A percentile compares a stretch with the other conserved stretches of the same genome.
Evolutionary conservation across 805 yeast species (phyloP).

Genomic region (Brettanomyces nanus): DNA sequence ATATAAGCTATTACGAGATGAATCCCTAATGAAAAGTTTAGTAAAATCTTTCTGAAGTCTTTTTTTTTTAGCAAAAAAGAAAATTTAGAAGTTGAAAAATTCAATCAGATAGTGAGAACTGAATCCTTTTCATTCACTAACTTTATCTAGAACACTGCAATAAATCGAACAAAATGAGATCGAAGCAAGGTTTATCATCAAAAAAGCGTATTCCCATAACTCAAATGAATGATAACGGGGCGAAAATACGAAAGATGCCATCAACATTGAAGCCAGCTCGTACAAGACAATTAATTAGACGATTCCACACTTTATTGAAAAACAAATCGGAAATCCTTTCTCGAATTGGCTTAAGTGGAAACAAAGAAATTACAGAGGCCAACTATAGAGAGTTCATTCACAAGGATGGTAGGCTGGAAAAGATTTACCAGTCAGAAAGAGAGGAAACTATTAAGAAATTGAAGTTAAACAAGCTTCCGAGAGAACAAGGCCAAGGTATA

Average conservation of each 20-base stretch:
- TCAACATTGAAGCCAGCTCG: slow-evolving; percentile 53
- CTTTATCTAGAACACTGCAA: too few species aligned
- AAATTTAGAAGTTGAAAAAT: too few species aligned
- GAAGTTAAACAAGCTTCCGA: slow-evolving; percentile 20
- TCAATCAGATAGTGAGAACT: too few species aligned
- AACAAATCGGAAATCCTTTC: slow-evolving; percentile 35
- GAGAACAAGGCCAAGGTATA: neutral
- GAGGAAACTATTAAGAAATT: slow-evolving; percentile 8
- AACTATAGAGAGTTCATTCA: slow-evolving; percentile 9
- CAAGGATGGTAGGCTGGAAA: slow-evolving; percentile 3
- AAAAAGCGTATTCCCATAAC: slow-evolving; percentile 4
- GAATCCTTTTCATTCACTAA: too few species aligned
- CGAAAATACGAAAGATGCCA: slow-evolving; percentile 24
- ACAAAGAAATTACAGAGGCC: slow-evolving; percentile 6
- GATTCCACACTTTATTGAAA: slow-evolving; percentile 67
- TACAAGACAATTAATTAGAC: slow-evolving; percentile 68
- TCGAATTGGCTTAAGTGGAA: slow-evolving; percentile 1
- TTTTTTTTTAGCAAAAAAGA: too few species aligned
- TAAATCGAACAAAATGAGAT: too few species aligned
- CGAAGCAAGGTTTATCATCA: too few species aligned
- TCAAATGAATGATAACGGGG: neutral
- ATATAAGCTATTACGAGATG: too few species aligned
- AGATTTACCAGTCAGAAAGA: slow-evolving; percentile 8
- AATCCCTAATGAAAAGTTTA: too few species aligned
- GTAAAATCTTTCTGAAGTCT: too few species aligned